Conservation (phyloP, 2,329 filamentous ascomycete species). For the Fusarium xylarioides region DNA sequence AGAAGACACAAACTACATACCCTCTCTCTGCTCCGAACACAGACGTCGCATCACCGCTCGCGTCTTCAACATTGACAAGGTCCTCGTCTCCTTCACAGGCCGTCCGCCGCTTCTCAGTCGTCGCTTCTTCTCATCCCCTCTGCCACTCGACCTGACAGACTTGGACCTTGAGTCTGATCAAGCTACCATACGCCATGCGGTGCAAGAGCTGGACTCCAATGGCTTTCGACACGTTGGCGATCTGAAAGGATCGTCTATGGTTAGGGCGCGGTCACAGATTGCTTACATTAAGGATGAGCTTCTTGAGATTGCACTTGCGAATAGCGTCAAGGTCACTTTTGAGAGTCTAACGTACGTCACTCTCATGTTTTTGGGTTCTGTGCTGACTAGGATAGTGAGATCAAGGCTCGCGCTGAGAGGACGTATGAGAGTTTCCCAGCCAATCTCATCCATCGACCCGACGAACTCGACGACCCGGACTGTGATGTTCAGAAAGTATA, state of each 20-base stretch:
- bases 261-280: conserved; percentile 57
- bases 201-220: conserved; percentile 52
- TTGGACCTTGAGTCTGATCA: conserved; percentile 56
- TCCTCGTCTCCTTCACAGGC: conserved; percentile 61
- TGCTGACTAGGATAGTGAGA: conserved; percentile 41
- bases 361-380: accelerated
- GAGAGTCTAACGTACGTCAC: conserved; percentile 33
- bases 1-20: conserved; percentile 40
- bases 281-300: conserved; percentile 66
- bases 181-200: conserved; percentile 30
- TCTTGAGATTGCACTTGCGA: conserved; percentile 63
- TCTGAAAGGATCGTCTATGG: conserved; percentile 55
- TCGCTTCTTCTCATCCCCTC: conserved; percentile 62
- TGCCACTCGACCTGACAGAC: conserved; percentile 64
- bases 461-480: conserved; percentile 49
- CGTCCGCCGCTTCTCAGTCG: conserved; percentile 62
- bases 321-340: conserved; percentile 11
- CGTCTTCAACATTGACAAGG: conserved; percentile 59
- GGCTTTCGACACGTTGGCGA: conserved; percentile 62
- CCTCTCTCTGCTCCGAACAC: conserved; percentile 49
- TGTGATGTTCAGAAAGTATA: conserved; percentile 49
- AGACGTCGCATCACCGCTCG: conserved; percentile 46
- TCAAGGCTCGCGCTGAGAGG: conserved; percentile 48
- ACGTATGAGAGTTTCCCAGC: conserved; percentile 50
- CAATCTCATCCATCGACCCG: conserved; percentile 51